phyloP scores from a whole-genome alignment of 352 stramenopile species.

The Globisporangium perplexum region DNA sequence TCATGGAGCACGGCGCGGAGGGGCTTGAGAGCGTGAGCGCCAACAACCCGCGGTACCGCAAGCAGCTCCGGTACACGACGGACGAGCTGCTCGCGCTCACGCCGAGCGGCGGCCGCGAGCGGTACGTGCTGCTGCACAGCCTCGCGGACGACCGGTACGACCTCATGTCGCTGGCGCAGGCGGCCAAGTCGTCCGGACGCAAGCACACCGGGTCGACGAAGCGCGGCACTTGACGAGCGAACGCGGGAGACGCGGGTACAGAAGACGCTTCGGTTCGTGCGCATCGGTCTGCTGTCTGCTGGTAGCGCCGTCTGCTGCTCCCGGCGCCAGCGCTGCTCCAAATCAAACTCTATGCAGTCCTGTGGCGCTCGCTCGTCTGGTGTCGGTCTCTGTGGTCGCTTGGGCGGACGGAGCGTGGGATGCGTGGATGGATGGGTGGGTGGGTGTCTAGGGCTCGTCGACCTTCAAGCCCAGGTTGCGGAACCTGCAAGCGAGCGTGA shows the following conservation, averaged over 20 bases:
- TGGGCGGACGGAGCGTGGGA: not conserved
- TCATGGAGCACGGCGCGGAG: constrained; percentile 65
- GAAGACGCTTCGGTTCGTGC: no score
- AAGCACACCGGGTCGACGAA: constrained; percentile 18
- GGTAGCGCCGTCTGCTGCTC: no score
- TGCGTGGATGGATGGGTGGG: no score
- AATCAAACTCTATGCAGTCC: constrained; percentile 12
- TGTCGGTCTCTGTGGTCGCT: not conserved
- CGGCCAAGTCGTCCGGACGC: constrained; percentile 30
- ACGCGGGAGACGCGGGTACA: no score
- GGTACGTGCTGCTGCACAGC: constrained; percentile 78
- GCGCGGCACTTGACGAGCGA: no score
- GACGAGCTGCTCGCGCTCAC: constrained; percentile 67
- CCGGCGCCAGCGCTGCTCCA: no score
- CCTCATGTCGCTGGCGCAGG: constrained; percentile 70
- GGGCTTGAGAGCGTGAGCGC: constrained; percentile 53
- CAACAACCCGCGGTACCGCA: constrained; percentile 68
- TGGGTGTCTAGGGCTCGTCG: constrained; percentile 38
- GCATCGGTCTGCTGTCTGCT: no score
- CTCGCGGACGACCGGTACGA: constrained; percentile 85
- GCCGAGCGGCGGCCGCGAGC: constrained; percentile 46
- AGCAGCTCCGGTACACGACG: constrained; percentile 75
- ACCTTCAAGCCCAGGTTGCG: constrained; percentile 63
- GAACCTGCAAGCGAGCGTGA: constrained; percentile 30
- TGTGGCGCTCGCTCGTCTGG: not conserved